Evolutionary conservation across 1,139 yeast genomes (phyloP).

Genomic region (Saccharomyces pastorianus): DNA sequence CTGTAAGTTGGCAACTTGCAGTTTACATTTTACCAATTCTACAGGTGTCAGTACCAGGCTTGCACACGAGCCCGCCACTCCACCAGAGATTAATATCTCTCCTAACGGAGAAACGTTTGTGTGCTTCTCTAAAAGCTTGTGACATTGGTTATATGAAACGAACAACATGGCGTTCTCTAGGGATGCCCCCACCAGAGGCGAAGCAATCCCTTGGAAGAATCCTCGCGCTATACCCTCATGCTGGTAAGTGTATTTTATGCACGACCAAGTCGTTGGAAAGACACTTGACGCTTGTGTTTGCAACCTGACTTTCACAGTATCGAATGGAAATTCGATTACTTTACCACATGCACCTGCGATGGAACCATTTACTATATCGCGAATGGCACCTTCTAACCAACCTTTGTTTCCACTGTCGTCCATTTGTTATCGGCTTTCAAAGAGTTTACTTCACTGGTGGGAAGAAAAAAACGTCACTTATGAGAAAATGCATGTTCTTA

Average conservation of each 20-base stretch:
- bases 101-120: conserved; percentile 34
- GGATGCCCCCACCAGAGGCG: conserved; percentile 84
- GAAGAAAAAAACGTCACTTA: neutral
- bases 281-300: conserved; percentile 56
- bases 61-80: conserved; percentile 73
- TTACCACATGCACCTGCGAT: conserved; percentile 79
- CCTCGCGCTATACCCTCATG: conserved; percentile 60
- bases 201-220: conserved; percentile 60
- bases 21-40: conserved; percentile 76
- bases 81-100: conserved; percentile 57
- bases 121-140: conserved; percentile 27
- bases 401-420: neutral
- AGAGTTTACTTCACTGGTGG: neutral
- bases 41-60: conserved; percentile 84
- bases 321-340: conserved; percentile 83
- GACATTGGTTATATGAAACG: conserved; percentile 48
- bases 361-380: conserved; percentile 30
- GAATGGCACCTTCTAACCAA: conserved; percentile 11
- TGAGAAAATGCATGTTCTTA: too few relatives aligned
- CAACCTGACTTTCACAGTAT: conserved; percentile 80
- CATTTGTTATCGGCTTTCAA: neutral
- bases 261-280: conserved; percentile 33
- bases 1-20: conserved; percentile 60
- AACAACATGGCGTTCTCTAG: conserved; percentile 74
- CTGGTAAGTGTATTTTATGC: conserved; percentile 51